These are phyloP conservation scores for Ajuga reptans DNA, from an alignment of 305 asterid genomes.

Conservation along the genomic window DNA sequence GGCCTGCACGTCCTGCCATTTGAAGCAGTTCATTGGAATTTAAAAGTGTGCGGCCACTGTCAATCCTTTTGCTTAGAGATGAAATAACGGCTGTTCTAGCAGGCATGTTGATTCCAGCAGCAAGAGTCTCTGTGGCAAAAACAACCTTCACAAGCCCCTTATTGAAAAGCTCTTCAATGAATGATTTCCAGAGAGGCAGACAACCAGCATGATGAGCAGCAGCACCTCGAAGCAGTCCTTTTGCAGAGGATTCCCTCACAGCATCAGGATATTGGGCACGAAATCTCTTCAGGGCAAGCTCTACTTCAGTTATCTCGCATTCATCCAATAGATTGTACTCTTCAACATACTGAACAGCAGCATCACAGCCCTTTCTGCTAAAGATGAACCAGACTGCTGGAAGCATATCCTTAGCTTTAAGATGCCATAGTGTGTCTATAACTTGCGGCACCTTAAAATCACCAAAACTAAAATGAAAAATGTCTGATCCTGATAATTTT, in stretches of 20 bases:
- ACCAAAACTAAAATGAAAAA: conserved; percentile 10
- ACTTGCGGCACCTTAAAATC: conserved; percentile 78
- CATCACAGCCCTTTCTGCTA: conserved; percentile 99
- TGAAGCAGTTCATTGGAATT: conserved; percentile 86
- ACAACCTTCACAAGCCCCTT: conserved; percentile 92
- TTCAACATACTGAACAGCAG: conserved; percentile 88
- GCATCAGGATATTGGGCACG: conserved; percentile 88
- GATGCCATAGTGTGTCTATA: conserved; percentile 82
- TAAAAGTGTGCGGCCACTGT: conserved; percentile 72
- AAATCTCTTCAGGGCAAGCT: conserved; percentile 79
- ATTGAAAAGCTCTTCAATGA: conserved; percentile 88
- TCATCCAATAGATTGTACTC: conserved; percentile 72
- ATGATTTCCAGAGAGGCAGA: conserved; percentile 97
- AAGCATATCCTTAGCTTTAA: conserved; percentile 79
- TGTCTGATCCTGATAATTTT: neutral
- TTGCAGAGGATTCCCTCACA: conserved; percentile 77
- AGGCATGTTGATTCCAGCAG: conserved; percentile 99
- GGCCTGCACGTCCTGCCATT: conserved; percentile 99
- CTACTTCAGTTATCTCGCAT: conserved; percentile 82
- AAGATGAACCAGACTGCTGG: conserved; percentile 99
- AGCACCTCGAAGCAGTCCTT: conserved; percentile 90
- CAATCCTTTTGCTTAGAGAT: conserved; percentile 85
- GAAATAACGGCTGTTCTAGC: conserved; percentile 97
- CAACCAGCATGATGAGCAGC: conserved; percentile 99
- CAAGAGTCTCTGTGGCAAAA: conserved; percentile 98